Conservation (phyloP, 2,329 filamentous ascomycete genomes). For the Clarireedia hainanense region DNA sequence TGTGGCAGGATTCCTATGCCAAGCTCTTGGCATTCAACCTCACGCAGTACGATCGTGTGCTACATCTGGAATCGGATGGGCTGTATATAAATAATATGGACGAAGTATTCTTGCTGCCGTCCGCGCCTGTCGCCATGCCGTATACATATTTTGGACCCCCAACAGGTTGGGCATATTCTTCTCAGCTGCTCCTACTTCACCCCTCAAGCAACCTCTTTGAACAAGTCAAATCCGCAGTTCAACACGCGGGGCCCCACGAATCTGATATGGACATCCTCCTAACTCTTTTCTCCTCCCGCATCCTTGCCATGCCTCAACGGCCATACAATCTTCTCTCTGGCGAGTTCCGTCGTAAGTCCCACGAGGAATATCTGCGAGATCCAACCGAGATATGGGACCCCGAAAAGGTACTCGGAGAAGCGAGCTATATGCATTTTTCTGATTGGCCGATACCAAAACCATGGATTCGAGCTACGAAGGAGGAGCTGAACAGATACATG, state of each 20-base stretch:
- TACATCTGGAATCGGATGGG: conserved; percentile 22
- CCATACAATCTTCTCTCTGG: conserved; percentile 47
- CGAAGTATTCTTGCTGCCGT: conserved; percentile 23
- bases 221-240: conserved; percentile 15
- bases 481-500: conserved; percentile 26
- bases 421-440: conserved; percentile 52
- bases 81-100: conserved; percentile 21
- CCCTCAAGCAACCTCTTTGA: conserved; percentile 18
- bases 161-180: conserved; percentile 19
- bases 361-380: conserved; percentile 40
- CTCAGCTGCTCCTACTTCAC: conserved; percentile 21
- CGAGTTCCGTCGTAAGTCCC: conserved; percentile 46
- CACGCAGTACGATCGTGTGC: conserved; percentile 21
- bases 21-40: conserved; percentile 27
- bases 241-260: conserved; percentile 14
- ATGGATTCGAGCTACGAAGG: conserved; percentile 33
- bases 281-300: conserved; percentile 40
- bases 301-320: conserved; percentile 48
- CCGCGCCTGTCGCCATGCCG: conserved; percentile 23
- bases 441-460: conserved; percentile 56
- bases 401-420: conserved; percentile 39
- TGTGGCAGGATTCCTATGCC: conserved; percentile 22
- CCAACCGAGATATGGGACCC: conserved; percentile 45
- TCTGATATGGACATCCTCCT: conserved; percentile 35
- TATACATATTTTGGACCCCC: conserved; percentile 22